Conservation (phyloP, 768 basidiomycete genomes). For the Phaeotremella fagi region DNA sequence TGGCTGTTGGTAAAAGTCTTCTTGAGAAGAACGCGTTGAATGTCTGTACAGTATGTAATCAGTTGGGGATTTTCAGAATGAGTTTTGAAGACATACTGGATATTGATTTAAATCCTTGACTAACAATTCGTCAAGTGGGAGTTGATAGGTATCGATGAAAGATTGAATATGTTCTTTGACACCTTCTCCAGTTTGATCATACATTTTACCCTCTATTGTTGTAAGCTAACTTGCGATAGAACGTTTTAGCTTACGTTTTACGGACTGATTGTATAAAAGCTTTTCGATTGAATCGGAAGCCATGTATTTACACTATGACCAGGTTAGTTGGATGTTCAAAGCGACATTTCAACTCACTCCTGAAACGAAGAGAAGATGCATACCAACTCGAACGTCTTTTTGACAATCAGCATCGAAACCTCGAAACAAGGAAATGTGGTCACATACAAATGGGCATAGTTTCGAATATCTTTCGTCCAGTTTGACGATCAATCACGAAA, state of each 20-base stretch:
- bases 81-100: slow-evolving; percentile 27
- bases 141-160: slow-evolving; percentile 48
- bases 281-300: slow-evolving; percentile 38
- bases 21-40: slow-evolving; percentile 79
- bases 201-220: slow-evolving; percentile 41
- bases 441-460: slow-evolving; percentile 62
- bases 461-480: slow-evolving; percentile 60
- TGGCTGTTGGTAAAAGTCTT: slow-evolving; percentile 58
- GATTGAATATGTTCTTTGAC: slow-evolving; percentile 47
- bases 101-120: slow-evolving; percentile 62
- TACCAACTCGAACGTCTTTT: slow-evolving; percentile 46
- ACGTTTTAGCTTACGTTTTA: slow-evolving; percentile 36
- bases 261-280: slow-evolving; percentile 36
- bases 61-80: neutral
- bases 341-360: slow-evolving; percentile 20
- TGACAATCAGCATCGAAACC: slow-evolving; percentile 8
- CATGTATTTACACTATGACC: slow-evolving; percentile 24
- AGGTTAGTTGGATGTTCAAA: neutral
- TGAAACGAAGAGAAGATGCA: slow-evolving; percentile 66
- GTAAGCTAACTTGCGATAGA: neutral
- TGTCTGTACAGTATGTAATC: slow-evolving; percentile 33
- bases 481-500: slow-evolving; percentile 47
- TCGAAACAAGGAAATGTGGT: slow-evolving; percentile 51
- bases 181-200: slow-evolving; percentile 39
- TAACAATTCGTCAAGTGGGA: slow-evolving; percentile 60